Conservation (phyloP, 441 rosid genomes). For the Corymbia citriodora region DNA sequence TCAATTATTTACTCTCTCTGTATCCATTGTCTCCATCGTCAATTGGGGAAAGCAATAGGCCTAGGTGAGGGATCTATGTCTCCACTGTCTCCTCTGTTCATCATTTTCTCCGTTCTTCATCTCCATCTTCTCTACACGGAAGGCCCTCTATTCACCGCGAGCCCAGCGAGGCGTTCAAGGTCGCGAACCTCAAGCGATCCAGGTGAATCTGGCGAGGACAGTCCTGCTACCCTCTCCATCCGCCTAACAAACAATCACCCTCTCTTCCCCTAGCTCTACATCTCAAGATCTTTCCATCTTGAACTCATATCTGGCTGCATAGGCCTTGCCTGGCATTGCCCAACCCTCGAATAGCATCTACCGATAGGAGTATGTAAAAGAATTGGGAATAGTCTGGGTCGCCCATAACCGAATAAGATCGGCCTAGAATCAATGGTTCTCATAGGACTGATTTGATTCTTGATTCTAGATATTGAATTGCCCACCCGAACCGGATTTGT, state of each 20-base stretch:
- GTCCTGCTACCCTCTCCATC: not conserved
- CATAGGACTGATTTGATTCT: no score
- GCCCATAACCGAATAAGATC: no score
- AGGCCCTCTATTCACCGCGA: no score
- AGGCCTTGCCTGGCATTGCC: not conserved
- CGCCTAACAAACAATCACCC: not conserved
- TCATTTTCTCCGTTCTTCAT: no score
- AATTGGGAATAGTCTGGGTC: no score
- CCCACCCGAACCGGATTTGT: no score
- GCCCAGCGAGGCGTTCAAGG: no score
- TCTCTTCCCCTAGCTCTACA: not conserved
- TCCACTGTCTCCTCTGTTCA: no score
- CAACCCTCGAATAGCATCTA: not conserved
- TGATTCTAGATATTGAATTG: no score
- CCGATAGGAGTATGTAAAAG: no score
- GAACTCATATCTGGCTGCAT: not conserved
- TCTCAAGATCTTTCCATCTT: not conserved
- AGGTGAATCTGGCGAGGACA: not conserved
- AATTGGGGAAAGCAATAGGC: not conserved
- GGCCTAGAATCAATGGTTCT: no score
- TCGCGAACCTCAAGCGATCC: not conserved
- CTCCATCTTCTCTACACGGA: no score
- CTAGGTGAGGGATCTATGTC: not conserved
- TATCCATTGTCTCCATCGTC: not conserved
- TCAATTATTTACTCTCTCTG: not conserved